These are phyloP conservation scores for Olyra latifolia DNA, from an alignment of 176 grass and related monocot species.

Conservation along the genomic window DNA sequence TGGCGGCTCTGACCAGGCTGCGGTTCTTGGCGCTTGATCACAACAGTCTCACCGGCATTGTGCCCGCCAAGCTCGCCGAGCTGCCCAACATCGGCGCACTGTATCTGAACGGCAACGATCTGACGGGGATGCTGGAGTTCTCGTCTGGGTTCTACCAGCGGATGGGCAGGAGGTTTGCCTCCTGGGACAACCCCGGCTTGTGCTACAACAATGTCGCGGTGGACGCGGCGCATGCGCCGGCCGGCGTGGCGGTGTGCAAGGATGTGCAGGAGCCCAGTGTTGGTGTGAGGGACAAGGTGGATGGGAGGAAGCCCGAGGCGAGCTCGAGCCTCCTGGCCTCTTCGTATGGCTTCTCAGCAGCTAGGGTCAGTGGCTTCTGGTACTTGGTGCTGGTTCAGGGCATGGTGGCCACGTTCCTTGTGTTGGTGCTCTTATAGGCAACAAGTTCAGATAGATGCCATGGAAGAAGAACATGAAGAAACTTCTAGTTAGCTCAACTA, in stretches of 20 bases:
- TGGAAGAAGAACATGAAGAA: neutral
- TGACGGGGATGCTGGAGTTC: constrained; percentile 71
- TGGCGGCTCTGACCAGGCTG: constrained; percentile 48
- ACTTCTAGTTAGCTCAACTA: constrained; percentile 21
- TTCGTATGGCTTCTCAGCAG: constrained; percentile 17
- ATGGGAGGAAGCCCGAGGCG: constrained; percentile 39
- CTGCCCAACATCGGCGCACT: constrained; percentile 65
- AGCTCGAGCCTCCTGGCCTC: constrained; percentile 48
- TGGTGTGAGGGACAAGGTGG: constrained; percentile 3
- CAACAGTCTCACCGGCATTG: constrained; percentile 60
- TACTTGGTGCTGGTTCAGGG: constrained; percentile 36
- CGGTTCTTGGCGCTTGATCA: constrained; percentile 81
- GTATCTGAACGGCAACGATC: constrained; percentile 91
- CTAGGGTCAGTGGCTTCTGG: constrained; percentile 25
- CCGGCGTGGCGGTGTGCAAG: constrained; percentile 55
- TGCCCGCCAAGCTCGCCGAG: constrained; percentile 52
- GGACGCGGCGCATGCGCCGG: constrained; percentile 22
- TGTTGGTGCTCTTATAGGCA: constrained; percentile 42
- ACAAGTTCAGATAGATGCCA: neutral
- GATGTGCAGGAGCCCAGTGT: constrained; percentile 24
- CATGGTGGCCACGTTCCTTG: constrained; percentile 8
- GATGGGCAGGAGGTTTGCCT: constrained; percentile 84
- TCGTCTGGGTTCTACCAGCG: constrained; percentile 61
- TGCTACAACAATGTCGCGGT: constrained; percentile 46
- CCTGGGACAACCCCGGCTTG: constrained; percentile 82